Base-by-base conservation (phyloP, 371 early-diverging fungal genomes). In the Mortierella sp. region DNA sequence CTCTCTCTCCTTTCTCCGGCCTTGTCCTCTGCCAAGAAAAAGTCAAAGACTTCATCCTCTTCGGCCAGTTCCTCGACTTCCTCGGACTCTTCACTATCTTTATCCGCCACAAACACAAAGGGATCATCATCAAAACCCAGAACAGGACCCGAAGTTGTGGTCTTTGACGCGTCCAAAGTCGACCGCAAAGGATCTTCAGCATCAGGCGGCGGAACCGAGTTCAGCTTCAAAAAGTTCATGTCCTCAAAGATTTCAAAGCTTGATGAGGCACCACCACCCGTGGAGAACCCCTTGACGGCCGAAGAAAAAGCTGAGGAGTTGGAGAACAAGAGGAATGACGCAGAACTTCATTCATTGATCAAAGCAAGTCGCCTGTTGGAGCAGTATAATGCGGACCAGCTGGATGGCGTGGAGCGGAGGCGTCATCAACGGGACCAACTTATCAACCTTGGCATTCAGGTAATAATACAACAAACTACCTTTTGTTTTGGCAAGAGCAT, bases 161-260 rank as follows among this genome's bases (percentile, higher is more conserved):
- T 73, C 51, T 73, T 67, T 59, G 75, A 73, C 46, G 60, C 55
- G 17, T 67, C 68, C 51, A 73, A 62, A 31, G 34, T 73, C 27
- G 68, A 54, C 23, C 50, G 68, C 37, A 67, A 67, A 27, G 34
- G 59, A 5, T 12, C 47, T 9, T 60, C 61, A 4, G 43, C 56
- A 2, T 58, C 67, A 7, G 51, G 56, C 39, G 65, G 72, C 24
- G 54, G 67, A 27, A 54, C 62, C 14, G 75, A 73, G 6, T 73
- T 73, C 50, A 59, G 24, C 37, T 73, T 73, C 41, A 73, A 73
- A 48, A 73, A 67, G 47, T 73, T 73, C 49, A 73, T 73, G 75
- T 73, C 75, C 2, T 73, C 75, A 21, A 73, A 73, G 60, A 73
- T 73, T 42, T 67, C 67, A 6, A 73, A 73, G 30, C 48, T 73